Percentiles rank a stretch among this genome's conserved stretches.
Evolutionary conservation across 495 filamentous ascomycete species (phyloP).

Genomic region (Cercophora sp.): DNA sequence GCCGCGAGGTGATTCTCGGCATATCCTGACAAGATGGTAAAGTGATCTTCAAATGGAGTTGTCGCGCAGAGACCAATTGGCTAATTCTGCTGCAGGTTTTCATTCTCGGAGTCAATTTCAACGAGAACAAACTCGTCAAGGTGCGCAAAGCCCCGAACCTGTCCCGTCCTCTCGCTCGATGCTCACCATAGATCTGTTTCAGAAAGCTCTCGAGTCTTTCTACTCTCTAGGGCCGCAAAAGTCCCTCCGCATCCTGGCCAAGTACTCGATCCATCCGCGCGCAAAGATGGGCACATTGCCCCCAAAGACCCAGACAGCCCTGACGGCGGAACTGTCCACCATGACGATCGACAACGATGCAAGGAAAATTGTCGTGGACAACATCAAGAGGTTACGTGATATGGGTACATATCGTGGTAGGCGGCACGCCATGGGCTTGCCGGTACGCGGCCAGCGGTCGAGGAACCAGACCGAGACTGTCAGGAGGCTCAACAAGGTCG

Average conservation of each 20-base stretch:
- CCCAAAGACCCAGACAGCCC: slow-evolving; percentile 66
- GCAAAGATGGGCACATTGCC: slow-evolving; percentile 69
- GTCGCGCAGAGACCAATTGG: too few relatives aligned
- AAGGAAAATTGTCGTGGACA: slow-evolving; percentile 67
- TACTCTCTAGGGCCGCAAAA: slow-evolving; percentile 78
- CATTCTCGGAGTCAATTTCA: slow-evolving; percentile 81
- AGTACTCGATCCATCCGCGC: slow-evolving; percentile 76
- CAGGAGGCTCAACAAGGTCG: slow-evolving; percentile 73
- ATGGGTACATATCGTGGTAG: slow-evolving; percentile 88
- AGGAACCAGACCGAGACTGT: slow-evolving; percentile 77
- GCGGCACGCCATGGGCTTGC: slow-evolving; percentile 84
- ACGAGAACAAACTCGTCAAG: slow-evolving; percentile 75
- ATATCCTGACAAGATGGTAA: slow-evolving; percentile 28
- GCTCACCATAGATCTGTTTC: slow-evolving; percentile 9
- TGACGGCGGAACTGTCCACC: slow-evolving; percentile 78
- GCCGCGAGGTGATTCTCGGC: slow-evolving; percentile 17
- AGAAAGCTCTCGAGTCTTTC: slow-evolving; percentile 85
- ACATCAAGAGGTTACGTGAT: slow-evolving; percentile 82
- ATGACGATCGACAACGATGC: slow-evolving; percentile 96
- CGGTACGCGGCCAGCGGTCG: slow-evolving; percentile 83
- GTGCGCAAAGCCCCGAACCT: slow-evolving; percentile 48
- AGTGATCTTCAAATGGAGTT: too few relatives aligned
- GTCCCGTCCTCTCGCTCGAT: background rate
- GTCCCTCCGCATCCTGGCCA: slow-evolving; percentile 73
- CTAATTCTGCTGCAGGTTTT: slow-evolving; percentile 60